Evolutionary conservation across 2,329 filamentous ascomycete species (phyloP), one percentile per base, ranked within the genome.

Genomic region (Fusarium sp.): DNA sequence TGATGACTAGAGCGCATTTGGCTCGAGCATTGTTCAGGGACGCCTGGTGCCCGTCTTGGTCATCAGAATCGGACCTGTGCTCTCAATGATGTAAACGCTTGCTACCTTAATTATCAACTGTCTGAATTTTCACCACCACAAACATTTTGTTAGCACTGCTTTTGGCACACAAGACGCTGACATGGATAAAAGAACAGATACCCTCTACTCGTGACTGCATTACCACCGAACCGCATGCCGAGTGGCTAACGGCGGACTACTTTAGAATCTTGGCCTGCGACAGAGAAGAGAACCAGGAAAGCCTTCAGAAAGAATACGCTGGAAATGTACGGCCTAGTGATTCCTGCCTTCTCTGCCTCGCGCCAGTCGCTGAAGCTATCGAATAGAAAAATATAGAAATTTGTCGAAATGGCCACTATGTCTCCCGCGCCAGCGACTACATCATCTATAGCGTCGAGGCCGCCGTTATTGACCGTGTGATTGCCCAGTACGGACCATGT

Each of bases 1-100:
- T 97, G 95, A 98, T 98, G 95, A 98, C 95, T 94, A 95, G 95
- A 98, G 95, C 95, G 95, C 95, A 98, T 98, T 98, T 98, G 95
- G 95, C 95, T 98, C 94, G 95, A 98, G 95, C 87, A 97, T 94
- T 89, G 90, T 85, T 82, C 84, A 86, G 84, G 82, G 84, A 79
- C 81, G 81, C 82, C 84, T 84, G 85, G 85, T 82, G 84, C 82
- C 85, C 91, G 92, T 90, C 97, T 91, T 88, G 95, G 93, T 91
- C 86, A 82, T 84, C 83, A 83, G 82, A 83, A 75, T 78, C 78
- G 72, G 79, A 83, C 81, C 80, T 84, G 84, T 84, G 85, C 87
- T 88, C 91, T 97, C 95, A 88, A 89, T 98, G 95, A 98, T 98
- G 95, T 97, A 92, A 97, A 90, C 86, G 90, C 92, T 96, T 93